Evolutionary conservation across 805 yeast species (phyloP), one percentile per base, ranked within the genome.

Genomic region (Lipomyces mesembrius): DNA sequence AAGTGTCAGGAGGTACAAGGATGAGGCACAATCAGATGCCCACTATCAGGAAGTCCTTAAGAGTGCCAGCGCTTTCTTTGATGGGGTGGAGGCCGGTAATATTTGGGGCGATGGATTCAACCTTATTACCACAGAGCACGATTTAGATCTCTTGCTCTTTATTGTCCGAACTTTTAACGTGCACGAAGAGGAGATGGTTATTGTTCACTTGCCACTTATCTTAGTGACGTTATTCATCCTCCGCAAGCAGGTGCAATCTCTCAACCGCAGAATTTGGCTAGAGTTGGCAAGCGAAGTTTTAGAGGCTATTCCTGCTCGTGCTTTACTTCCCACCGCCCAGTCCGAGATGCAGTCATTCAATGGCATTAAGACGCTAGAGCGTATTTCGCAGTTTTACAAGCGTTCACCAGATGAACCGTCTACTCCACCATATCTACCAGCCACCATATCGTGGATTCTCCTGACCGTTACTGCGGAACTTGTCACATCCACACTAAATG

Each of bases 101-200:
- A 93, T 95, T 4, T 94, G 97, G 93, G 82, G 87, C 2, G 85
- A 86, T 66, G 77, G 89, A 1, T 80, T 85, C 59, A 76, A 77
- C 1, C 75, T 88, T 34, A 76, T 87, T 2, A 56, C 63, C 11
- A 34, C 62, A 2, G 68, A 71, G 2, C 78, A 78, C 1, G 78
- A 77, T 6, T 71, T 85, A 27, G 83, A 81, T 0, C 78, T 90
- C 22, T 79, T 91, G 7, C 77, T 79, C 4, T 93, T 88, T 75
- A 82, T 91, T 20, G 70, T 92, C 12, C 79, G 81, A 27, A 83
- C 83, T 62, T 94, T 91, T 79, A 85, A 90, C 70, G 86, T 92
- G 35, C 85, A 84, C 54, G 99, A 94, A 70, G 98, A 92, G 72
- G 98, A 92, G 69, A 91, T 92, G 89, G 78, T 88, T 7, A 79